Percentiles rank a stretch among this genome's conserved stretches.
These are phyloP conservation scores for Cucurbita maxima DNA, from an alignment of 306 rosid genomes.

Conservation along the genomic window DNA sequence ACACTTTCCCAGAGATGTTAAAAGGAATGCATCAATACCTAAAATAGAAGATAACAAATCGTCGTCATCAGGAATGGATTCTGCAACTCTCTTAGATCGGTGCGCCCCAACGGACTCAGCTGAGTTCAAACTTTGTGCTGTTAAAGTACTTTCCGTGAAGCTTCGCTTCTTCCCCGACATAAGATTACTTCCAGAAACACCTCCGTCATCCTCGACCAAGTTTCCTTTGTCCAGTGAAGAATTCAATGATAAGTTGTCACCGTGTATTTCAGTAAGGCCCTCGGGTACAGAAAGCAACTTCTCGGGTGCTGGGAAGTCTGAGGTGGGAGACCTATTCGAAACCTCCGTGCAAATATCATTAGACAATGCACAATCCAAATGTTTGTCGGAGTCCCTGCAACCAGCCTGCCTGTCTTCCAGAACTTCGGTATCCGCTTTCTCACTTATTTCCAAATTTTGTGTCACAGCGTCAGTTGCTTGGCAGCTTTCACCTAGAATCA, in stretches of 20 bases:
- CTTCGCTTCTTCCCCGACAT: conserved; percentile 69
- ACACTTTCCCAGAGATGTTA: not conserved
- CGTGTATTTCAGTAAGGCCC: conserved; percentile 27
- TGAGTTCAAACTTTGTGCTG: conserved; percentile 55
- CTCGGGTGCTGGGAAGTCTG: conserved; percentile 65
- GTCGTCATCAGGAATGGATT: conserved; percentile 81
- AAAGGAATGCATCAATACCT: conserved; percentile 32
- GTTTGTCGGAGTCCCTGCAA: conserved; percentile 26
- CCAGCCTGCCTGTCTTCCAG: conserved; percentile 21
- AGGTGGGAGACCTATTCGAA: conserved; percentile 31
- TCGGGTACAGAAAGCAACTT: conserved; percentile 44
- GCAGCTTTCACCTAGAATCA: conserved; percentile 30
- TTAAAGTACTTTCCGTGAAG: conserved; percentile 69
- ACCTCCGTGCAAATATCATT: conserved; percentile 18
- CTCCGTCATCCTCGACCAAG: conserved; percentile 21
- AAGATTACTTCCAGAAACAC: conserved; percentile 19
- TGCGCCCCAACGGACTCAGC: conserved; percentile 50
- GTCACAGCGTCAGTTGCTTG: conserved; percentile 16
- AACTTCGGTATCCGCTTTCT: conserved; percentile 20
- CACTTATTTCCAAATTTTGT: conserved; percentile 17
- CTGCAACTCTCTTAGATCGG: conserved; percentile 41
- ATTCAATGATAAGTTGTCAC: conserved; percentile 30
- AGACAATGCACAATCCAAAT: conserved; percentile 20
- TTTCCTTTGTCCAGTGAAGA: conserved; percentile 50
- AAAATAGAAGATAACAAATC: conserved; percentile 91